Conservation (phyloP, 2,329 filamentous ascomycete genomes). For the Diatrype stigma region DNA sequence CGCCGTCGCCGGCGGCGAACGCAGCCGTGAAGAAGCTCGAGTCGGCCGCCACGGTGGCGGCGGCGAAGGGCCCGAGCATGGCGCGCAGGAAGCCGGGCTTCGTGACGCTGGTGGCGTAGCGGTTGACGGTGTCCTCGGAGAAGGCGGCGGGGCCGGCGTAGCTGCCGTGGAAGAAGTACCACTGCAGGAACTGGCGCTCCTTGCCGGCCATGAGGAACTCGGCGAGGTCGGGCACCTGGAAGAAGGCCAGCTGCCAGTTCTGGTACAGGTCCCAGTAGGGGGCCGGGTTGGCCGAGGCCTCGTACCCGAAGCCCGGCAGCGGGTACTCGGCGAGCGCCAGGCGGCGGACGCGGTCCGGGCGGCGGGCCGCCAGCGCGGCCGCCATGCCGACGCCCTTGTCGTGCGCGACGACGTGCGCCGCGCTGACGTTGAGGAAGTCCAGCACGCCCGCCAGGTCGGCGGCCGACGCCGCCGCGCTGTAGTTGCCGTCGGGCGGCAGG, state of each 20-base stretch:
- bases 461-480: conserved; percentile 36
- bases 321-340: conserved; percentile 36
- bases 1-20: conserved; percentile 31
- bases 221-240: conserved; percentile 41
- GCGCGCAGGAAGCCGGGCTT: conserved; percentile 40
- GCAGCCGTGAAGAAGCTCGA: conserved; percentile 32
- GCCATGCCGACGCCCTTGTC: conserved; percentile 42
- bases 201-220: conserved; percentile 40
- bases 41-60: conserved; percentile 28
- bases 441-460: conserved; percentile 34
- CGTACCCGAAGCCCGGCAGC: conserved; percentile 39
- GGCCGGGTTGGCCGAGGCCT: conserved; percentile 23
- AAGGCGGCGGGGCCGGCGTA: conserved; percentile 36
- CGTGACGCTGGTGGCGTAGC: conserved; percentile 34
- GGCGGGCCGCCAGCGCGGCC: conserved; percentile 32
- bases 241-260: conserved; percentile 41
- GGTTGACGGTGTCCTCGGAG: conserved; percentile 33
- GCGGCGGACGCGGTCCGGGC: conserved; percentile 31
- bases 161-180: conserved; percentile 42
- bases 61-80: conserved; percentile 34
- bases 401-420: conserved; percentile 39
- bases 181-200: conserved; percentile 37
- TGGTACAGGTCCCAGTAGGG: conserved; percentile 36
- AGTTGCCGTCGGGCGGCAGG: conserved; percentile 33
- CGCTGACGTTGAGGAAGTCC: conserved; percentile 38